Evolutionary conservation across 2,329 filamentous ascomycete genomes (phyloP), one percentile per base, ranked within the genome.

Genomic region (Trichoderma oligosporum): DNA sequence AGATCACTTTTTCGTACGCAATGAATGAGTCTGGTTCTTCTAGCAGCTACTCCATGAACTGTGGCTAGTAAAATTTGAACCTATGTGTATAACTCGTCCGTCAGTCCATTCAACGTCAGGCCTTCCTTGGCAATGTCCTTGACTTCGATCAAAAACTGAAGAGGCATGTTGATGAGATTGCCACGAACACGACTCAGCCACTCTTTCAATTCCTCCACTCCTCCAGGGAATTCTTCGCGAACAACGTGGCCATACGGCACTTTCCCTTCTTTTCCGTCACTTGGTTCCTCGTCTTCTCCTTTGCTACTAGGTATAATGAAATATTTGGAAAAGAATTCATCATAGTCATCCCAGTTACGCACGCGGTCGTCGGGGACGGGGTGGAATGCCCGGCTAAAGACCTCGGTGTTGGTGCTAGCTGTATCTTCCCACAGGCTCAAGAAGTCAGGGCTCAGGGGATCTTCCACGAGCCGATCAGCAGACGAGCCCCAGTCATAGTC

Each of bases 201-300:
- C 49, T 86, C 82, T 74, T 90, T 91, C 59, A 91, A 78, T 69
- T 89, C 85, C n/a, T 76, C 76, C 42, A 86, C 84, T 7, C 92
- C 89, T 61, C 86, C 82, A 0, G 82, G 78, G 71, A 96, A 89
- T 67, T 93, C 84, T 51, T 89, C 86, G 66, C 83, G 84, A 44
- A 96, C 88, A 2, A 96, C 89, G 74, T 97, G 93, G 0, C 92
- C 93, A 74, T 91, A 93, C 67, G 87, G 82, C 65, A 91, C 91
- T 70, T 83, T 82, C 25, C 80, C 77, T 53, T 76, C 74, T 59
- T 76, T 74, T 14, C 22, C 16, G 11, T 53, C 27, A n/a, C 47
- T 44, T 25, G 42, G 14, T 16, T 74, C 70, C 44, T 77, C 71
- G 62, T 73, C 69, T 57, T 65, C 66, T 12, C 85, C 82, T 72